These are phyloP conservation scores for Fusarium staphyleae DNA, from an alignment of 2,329 filamentous ascomycete species.

Conservation along the genomic window DNA sequence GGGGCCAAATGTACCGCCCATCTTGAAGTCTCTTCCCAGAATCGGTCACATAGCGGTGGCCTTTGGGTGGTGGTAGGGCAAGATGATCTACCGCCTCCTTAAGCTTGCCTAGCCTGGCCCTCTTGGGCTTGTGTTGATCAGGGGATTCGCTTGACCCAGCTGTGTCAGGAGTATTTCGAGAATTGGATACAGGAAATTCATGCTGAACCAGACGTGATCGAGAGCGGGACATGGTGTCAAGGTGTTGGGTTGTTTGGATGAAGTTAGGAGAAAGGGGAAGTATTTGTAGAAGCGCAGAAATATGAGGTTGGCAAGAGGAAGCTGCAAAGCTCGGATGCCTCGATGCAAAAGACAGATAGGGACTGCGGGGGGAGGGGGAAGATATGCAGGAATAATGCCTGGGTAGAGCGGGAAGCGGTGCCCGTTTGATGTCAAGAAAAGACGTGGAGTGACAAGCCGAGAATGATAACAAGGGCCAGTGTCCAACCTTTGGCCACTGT, in stretches of 20 bases:
- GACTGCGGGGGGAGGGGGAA: constrained; percentile 9
- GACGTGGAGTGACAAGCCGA: constrained; percentile 14
- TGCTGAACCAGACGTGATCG: constrained; percentile 6
- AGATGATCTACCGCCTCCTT: constrained; percentile 23
- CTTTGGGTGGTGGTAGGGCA: constrained; percentile 3
- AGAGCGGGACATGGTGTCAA: neutral
- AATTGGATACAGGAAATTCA: constrained; percentile 12
- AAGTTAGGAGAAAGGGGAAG: neutral
- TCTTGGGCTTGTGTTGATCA: neutral
- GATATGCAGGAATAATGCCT: constrained; percentile 14
- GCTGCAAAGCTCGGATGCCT: neutral
- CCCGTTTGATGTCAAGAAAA: constrained; percentile 9
- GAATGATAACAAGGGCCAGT: constrained; percentile 9
- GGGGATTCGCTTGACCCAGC: constrained; percentile 1
- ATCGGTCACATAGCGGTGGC: constrained; percentile 21
- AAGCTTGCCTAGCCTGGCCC: constrained; percentile 15
- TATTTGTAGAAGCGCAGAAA: constrained; percentile 1
- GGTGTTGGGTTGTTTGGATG: neutral
- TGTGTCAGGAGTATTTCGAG: constrained; percentile 7
- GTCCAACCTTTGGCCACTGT: constrained; percentile 11
- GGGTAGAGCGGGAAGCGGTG: constrained; percentile 4
- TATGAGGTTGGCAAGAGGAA: constrained; percentile 1
- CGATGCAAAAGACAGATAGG: constrained; percentile 7
- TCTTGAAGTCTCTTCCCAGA: constrained; percentile 13
- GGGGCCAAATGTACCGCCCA: constrained; percentile 21